Evolutionary conservation across 768 basidiomycete genomes (phyloP), one percentile per base, ranked within the genome.

Genomic region (Russula compacta): DNA sequence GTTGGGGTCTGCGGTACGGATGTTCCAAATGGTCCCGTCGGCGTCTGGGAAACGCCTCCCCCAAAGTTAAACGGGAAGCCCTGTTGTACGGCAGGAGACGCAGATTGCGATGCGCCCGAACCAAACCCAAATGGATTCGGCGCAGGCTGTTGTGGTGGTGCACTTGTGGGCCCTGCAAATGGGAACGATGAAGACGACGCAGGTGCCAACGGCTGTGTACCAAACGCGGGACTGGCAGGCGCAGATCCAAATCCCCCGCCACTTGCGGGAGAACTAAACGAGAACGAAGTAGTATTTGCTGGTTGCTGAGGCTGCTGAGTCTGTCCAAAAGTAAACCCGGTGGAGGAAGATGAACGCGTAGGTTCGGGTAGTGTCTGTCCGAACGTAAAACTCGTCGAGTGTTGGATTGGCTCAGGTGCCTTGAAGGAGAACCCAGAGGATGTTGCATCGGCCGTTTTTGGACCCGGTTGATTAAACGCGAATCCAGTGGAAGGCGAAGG

Each of bases 301-400:
- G 63, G 69, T 70, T 42, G 72, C 44, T 32, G 79, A 29, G 73
- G 68, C 21, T 68, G 68, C 21, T 68, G 68, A 19, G 78, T 38
- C 42, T 67, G 60, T 53, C 66, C 68, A 57, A 72, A 72, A 7
- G 48, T 40, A 59, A 72, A 72, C 14, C 58, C 65, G 14, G 39
- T 53, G 9, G 78, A 69, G 9, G 61, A 50, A 24, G 6, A 73
- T 71, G 46, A 76, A 69, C 33, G 19, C 67, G 47, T 70, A 70
- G 11, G 78, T 74, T 33, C 78, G 71, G 29, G 73, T 69, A 10
- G 74, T 29, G 54, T n/a, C 36, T 67, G 58, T 19, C 57, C 66
- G 19, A 64, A 64, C 46, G 52, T 63, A 19, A 59, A 62, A 42
- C 55, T 52, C 51, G 48, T 67, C 63, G 62, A 73, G 68, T 47